These are phyloP conservation scores for Limnanthes douglasii DNA, from an alignment of 345 rosid species.

Conservation along the genomic window DNA sequence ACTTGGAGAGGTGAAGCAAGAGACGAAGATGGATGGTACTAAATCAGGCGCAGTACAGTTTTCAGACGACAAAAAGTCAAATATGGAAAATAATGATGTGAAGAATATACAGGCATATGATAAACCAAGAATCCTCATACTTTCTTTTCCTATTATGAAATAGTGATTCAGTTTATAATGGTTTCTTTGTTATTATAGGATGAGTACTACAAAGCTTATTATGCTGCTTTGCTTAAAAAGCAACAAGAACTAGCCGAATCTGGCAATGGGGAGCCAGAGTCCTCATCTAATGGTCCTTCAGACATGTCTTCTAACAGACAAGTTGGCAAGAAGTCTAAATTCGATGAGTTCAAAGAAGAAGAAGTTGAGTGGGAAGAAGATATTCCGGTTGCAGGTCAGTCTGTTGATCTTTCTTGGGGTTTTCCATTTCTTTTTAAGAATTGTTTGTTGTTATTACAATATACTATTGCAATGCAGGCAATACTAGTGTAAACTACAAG, in stretches of 20 bases:
- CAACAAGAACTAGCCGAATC: slow-evolving; percentile 48
- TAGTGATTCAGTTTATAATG: too few relatives aligned
- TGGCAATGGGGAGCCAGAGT: slow-evolving; percentile 26
- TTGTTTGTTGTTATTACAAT: too few relatives aligned
- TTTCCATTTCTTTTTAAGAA: too few relatives aligned
- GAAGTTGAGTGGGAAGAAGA: slow-evolving; percentile 69
- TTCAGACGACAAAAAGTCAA: slow-evolving; percentile 67
- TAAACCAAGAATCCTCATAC: too few relatives aligned
- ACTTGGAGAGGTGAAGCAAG: slow-evolving; percentile 69
- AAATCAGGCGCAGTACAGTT: slow-evolving; percentile 22
- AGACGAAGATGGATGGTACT: slow-evolving; percentile 46
- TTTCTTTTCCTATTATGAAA: too few relatives aligned
- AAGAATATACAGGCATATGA: too few relatives aligned
- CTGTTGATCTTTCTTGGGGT: too few relatives aligned
- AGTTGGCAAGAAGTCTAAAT: slow-evolving; percentile 66
- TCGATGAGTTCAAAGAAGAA: slow-evolving; percentile 49
- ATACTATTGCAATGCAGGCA: too few relatives aligned
- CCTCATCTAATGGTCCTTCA: too few relatives aligned
- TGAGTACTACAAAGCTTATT: slow-evolving; percentile 69
- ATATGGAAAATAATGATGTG: slow-evolving; percentile 27
- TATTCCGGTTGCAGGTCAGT: slow-evolving; percentile 40
- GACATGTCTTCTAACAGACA: slow-evolving; percentile 36
- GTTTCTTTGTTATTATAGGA: too few relatives aligned
- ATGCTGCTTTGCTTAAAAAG: slow-evolving; percentile 41
- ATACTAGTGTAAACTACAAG: slow-evolving; percentile 33